Base-by-base conservation (phyloP, 2,329 filamentous ascomycete genomes). In the Stachybotrys elegans region DNA sequence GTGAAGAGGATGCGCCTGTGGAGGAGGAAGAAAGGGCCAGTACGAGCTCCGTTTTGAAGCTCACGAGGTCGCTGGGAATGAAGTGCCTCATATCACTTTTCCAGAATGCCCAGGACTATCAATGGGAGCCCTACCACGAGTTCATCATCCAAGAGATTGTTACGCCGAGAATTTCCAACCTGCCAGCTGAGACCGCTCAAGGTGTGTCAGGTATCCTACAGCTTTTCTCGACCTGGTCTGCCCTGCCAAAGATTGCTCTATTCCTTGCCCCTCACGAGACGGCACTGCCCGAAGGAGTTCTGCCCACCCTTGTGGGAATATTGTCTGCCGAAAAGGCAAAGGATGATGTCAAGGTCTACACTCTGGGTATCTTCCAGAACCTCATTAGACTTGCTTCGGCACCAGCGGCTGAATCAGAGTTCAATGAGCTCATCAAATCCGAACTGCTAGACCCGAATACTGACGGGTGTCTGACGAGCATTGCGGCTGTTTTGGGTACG, bases 161-260 rank as follows among this genome's bases (percentile, higher is more conserved):
- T 37, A 81, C 79, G 42, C 88, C 88, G 16, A 79, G 89, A 51
- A 71, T 97, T 16, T 78, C 84, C 3, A 88, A 86, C 45, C 79
- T 98, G 43, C 81, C 90, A 0, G 73, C 79, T 5, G 93, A 98
- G 67, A 95, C 88, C 35, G 86, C 89, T 0, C 91, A 98, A 59
- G 88, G 89, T 13, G 74, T 96, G 7, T 97, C 93, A 3, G 87
- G 84, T 14, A 78, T 90, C 32, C 76, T 96, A 48, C 83, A 84
- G 49, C 72, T 98, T 5, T 81, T 98, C 50, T 82, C 81, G 4
- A 86, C 86, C 2, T 95, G 92, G 87, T 84, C 88, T 4, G 77
- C 78, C 46, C 75, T 84, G 19, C 72, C 80, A 0, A 76, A 73
- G 48, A 84, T 82, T 1, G 82, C 84, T 1, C 59, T 83, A 6